Conservation (phyloP, 768 basidiomycete species). For the Trametes elegans region DNA sequence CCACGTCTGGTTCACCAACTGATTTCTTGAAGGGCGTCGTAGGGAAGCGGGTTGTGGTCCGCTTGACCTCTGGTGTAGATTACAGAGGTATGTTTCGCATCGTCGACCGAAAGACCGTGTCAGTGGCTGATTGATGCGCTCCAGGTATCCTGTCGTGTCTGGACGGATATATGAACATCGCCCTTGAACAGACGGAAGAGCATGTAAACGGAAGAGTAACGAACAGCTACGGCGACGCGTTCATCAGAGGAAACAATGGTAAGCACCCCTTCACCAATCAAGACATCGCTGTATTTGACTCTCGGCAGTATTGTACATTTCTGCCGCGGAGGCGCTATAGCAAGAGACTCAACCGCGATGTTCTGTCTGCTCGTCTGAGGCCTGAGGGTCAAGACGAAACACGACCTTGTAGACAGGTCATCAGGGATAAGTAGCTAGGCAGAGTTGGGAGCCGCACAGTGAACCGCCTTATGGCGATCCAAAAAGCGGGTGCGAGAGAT, state of each 20-base stretch:
- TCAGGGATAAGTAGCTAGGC: too few relatives aligned
- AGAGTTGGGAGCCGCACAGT: too few relatives aligned
- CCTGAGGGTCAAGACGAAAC: too few relatives aligned
- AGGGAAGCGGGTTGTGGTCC: constrained; percentile 91
- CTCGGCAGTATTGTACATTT: constrained; percentile 29
- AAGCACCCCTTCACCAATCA: constrained; percentile 16
- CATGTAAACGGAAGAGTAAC: constrained; percentile 85
- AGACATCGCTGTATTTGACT: neutral
- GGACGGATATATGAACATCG: constrained; percentile 99
- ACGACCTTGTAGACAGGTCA: too few relatives aligned
- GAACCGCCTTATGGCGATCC: too few relatives aligned
- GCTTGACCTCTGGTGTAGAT: constrained; percentile 89
- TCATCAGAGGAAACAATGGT: constrained; percentile 95
- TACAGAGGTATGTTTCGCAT: constrained; percentile 65
- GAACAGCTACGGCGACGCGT: constrained; percentile 92
- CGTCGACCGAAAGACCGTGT: neutral
- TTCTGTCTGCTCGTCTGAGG: neutral
- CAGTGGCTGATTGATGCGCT: neutral
- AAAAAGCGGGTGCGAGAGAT: too few relatives aligned
- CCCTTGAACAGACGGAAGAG: constrained; percentile 95
- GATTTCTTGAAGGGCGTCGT: constrained; percentile 95
- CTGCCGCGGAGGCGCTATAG: constrained; percentile 28
- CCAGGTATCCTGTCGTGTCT: constrained; percentile 90
- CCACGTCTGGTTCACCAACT: constrained; percentile 76
- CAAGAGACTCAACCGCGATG: too few relatives aligned